Percentiles rank a stretch among this genome's conserved stretches.
These are phyloP conservation scores for Backusella luteola DNA, from an alignment of 192 early-diverging fungal genomes.

Conservation along the genomic window DNA sequence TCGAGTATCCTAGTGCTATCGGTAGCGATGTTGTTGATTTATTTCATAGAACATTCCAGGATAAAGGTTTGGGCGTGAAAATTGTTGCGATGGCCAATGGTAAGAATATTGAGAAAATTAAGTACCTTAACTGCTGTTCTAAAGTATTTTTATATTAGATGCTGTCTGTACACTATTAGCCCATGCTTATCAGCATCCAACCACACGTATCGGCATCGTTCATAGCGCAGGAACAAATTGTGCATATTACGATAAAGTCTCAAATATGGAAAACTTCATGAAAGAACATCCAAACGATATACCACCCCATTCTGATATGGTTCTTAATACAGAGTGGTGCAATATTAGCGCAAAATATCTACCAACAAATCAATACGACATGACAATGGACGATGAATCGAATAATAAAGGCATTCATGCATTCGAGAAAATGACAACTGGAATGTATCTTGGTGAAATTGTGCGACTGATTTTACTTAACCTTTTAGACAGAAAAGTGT, in stretches of 20 bases:
- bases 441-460: constrained; percentile 91
- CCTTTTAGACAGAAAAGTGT: constrained; percentile 70
- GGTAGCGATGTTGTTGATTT: constrained; percentile 80
- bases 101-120: constrained; percentile 62
- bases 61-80: constrained; percentile 68
- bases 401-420: constrained; percentile 76
- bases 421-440: constrained; percentile 93
- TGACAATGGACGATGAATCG: constrained; percentile 74
- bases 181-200: constrained; percentile 73
- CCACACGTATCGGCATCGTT: constrained; percentile 82
- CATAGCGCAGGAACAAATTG: constrained; percentile 93
- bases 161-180: constrained; percentile 88
- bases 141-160: constrained; percentile 62
- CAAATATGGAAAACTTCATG: constrained; percentile 51
- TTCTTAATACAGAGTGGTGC: constrained; percentile 96
- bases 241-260: constrained; percentile 62
- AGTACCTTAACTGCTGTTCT: constrained; percentile 42
- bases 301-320: constrained; percentile 60
- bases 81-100: constrained; percentile 79
- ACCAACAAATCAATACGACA: constrained; percentile 80
- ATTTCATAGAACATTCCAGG: constrained; percentile 69
- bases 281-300: constrained; percentile 7
- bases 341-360: constrained; percentile 75
- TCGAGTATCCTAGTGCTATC: constrained; percentile 69
- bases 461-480: constrained; percentile 72